A percentile compares a stretch with the other conserved stretches of the same genome.
These are phyloP conservation scores for Candida dajiaensis DNA, from an alignment of 805 yeast species.

Conservation along the genomic window DNA sequence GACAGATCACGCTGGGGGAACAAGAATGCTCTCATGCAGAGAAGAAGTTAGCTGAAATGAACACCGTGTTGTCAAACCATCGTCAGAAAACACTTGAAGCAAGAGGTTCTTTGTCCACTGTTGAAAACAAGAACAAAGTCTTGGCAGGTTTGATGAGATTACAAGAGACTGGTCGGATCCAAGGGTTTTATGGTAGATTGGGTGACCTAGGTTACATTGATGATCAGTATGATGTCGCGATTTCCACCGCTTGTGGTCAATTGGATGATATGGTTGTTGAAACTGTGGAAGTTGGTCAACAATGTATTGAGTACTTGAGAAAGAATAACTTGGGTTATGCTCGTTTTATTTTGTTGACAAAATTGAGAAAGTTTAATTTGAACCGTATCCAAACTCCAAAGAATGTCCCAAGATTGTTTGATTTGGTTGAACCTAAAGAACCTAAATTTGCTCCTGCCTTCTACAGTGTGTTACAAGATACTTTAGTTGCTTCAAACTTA, in stretches of 20 bases:
- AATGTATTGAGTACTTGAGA: constrained; percentile 76
- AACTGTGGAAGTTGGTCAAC: constrained; percentile 61
- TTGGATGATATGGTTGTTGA: constrained; percentile 93
- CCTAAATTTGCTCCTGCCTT: constrained; percentile 78
- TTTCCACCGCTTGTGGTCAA: constrained; percentile 91
- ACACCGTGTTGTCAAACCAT: constrained; percentile 41
- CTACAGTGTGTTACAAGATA: constrained; percentile 79
- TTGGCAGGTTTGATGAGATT: constrained; percentile 61
- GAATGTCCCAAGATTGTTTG: constrained; percentile 76
- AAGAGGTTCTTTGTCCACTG: constrained; percentile 44
- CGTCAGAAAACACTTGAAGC: constrained; percentile 69
- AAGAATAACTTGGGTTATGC: constrained; percentile 85
- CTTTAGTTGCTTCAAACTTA: constrained; percentile 76
- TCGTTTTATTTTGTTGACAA: constrained; percentile 73
- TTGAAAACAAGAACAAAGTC: constrained; percentile 69
- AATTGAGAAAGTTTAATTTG: constrained; percentile 59
- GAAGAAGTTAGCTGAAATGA: constrained; percentile 45
- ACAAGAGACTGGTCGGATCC: constrained; percentile 73
- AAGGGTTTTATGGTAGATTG: constrained; percentile 82
- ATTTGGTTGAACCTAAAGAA: constrained; percentile 65
- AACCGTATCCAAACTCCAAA: constrained; percentile 62
- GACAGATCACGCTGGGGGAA: constrained; percentile 55
- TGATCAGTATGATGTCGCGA: constrained; percentile 83
- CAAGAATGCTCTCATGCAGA: constrained; percentile 48
- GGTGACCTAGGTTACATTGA: constrained; percentile 94